phyloP scores from a whole-genome alignment of 306 rosid species.

The Trifolium subterraneum region DNA sequence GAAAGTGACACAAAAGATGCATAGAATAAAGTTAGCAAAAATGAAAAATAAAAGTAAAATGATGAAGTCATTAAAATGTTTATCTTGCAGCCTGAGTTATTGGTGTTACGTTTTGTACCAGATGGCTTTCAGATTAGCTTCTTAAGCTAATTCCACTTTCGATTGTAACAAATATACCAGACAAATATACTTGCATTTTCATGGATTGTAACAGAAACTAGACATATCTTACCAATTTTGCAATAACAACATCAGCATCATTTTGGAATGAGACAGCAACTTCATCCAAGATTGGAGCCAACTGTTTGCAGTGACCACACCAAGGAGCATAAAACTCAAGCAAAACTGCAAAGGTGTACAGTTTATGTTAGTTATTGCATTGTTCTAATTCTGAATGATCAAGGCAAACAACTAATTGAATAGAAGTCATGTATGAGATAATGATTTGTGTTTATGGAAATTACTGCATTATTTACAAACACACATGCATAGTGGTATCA shows the following conservation, averaged over 20 bases:
- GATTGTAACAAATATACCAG: no score
- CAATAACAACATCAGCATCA: conserved; percentile 73
- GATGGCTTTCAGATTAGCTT: no score
- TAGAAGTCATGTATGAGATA: background rate
- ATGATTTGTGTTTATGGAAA: background rate
- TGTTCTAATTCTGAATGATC: conserved; percentile 7
- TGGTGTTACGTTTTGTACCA: no score
- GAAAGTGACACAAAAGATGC: conserved; percentile 8
- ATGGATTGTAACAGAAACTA: background rate
- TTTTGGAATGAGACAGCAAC: conserved; percentile 74
- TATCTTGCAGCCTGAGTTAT: no score
- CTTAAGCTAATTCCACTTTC: no score
- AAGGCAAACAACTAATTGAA: conserved; percentile 8
- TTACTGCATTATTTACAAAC: background rate
- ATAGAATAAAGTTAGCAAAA: conserved; percentile 5
- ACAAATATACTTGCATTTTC: background rate
- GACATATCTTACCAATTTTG: conserved; percentile 71
- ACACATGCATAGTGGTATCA: background rate
- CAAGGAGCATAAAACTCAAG: conserved; percentile 95
- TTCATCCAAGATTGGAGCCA: conserved; percentile 94
- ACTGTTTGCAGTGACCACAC: conserved; percentile 93
- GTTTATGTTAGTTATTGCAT: conserved; percentile 16
- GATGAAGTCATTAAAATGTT: background rate
- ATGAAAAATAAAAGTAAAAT: background rate
- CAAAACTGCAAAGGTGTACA: conserved; percentile 60